Evolutionary conservation across 495 filamentous ascomycete species (phyloP).

Genomic region (Rhypophila decipiens): DNA sequence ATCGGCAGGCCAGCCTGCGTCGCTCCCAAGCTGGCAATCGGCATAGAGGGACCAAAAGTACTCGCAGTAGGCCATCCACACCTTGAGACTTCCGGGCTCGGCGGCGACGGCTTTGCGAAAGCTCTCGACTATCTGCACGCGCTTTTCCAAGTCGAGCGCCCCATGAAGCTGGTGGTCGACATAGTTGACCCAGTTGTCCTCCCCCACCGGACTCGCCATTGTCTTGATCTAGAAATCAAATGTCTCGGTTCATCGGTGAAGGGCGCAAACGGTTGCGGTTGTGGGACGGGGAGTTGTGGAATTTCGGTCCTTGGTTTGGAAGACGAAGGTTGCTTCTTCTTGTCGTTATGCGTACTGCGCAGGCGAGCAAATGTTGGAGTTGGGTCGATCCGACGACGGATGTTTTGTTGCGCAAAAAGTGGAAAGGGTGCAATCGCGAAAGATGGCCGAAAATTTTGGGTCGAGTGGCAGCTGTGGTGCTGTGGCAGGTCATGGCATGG

Average conservation of each 20-base stretch:
- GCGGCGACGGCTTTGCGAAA: constrained; percentile 74
- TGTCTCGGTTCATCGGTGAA: constrained; percentile 20
- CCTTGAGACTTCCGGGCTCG: constrained; percentile 73
- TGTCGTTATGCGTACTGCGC: too few relatives aligned
- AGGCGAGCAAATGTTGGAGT: too few relatives aligned
- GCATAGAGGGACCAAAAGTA: constrained; percentile 75
- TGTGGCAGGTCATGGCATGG: too few relatives aligned
- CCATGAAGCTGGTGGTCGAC: constrained; percentile 46
- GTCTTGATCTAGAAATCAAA: constrained; percentile 16
- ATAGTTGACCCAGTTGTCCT: constrained; percentile 49
- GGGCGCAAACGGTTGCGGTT: too few relatives aligned
- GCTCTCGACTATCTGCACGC: constrained; percentile 73
- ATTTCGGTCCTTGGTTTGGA: too few relatives aligned
- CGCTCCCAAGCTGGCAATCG: constrained; percentile 50
- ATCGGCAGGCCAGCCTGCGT: constrained; percentile 64
- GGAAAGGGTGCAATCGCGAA: too few relatives aligned
- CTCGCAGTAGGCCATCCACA: constrained; percentile 86
- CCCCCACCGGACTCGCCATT: constrained; percentile 50
- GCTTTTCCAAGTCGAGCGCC: constrained; percentile 44
- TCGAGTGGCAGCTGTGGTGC: too few relatives aligned
- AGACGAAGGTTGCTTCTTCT: too few relatives aligned
- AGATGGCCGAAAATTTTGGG: too few relatives aligned
- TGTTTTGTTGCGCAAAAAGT: too few relatives aligned
- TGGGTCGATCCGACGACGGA: too few relatives aligned
- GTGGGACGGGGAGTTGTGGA: too few relatives aligned